Evolutionary conservation across 257 asterid genomes (phyloP).

Genomic region (Coffea eugenioides): DNA sequence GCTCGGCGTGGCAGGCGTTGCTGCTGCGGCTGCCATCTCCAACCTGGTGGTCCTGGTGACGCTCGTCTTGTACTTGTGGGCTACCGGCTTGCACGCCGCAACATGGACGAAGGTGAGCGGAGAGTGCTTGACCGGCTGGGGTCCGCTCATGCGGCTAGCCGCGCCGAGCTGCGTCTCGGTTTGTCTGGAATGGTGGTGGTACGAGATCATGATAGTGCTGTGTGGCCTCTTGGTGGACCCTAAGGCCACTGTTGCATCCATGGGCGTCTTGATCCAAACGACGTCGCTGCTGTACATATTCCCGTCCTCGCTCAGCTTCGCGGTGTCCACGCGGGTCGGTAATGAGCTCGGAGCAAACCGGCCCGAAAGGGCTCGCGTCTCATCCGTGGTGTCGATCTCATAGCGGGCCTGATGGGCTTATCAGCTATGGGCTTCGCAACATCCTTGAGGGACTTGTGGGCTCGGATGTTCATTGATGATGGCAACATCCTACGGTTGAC

Average conservation of each 20-base stretch:
- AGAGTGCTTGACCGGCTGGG: constrained; percentile 68
- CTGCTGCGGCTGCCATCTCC: constrained; percentile 71
- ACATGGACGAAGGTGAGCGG: constrained; percentile 60
- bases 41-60: constrained; percentile 38
- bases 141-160: constrained; percentile 63
- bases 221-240: constrained; percentile 82
- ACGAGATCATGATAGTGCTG: constrained; percentile 73
- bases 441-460: constrained; percentile 48
- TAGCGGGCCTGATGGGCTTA: constrained; percentile 61
- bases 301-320: constrained; percentile 65
- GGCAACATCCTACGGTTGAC: constrained; percentile 49
- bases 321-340: constrained; percentile 82
- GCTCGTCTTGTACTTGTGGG: constrained; percentile 43
- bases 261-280: constrained; percentile 76
- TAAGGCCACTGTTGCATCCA: constrained; percentile 71
- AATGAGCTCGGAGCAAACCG: constrained; percentile 77
- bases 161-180: constrained; percentile 86
- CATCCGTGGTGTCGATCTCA: constrained; percentile 38
- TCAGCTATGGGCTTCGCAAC: constrained; percentile 55
- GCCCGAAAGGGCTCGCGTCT: constrained; percentile 55
- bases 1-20: constrained; percentile 76
- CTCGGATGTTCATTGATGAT: constrained; percentile 60
- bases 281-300: constrained; percentile 70
- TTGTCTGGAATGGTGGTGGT: constrained; percentile 96
- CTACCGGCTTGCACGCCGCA: constrained; percentile 41